These are phyloP conservation scores for Lactarius psammicola DNA, from an alignment of 768 basidiomycete species.

Conservation along the genomic window DNA sequence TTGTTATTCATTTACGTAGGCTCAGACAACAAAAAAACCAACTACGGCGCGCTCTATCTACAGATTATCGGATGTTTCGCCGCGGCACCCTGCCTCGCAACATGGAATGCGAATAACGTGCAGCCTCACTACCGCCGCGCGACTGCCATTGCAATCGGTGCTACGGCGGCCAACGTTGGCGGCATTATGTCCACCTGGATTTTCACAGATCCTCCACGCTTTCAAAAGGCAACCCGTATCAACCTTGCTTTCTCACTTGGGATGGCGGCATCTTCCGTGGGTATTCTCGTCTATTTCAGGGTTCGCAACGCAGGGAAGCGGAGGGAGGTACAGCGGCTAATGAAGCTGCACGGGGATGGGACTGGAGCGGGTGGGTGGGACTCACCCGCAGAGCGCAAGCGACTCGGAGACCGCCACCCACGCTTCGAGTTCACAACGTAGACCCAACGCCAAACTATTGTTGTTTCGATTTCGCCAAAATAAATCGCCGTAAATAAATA, in stretches of 20 bases:
- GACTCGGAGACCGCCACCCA: background rate
- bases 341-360: background rate
- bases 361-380: background rate
- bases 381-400: background rate
- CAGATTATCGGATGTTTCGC: background rate
- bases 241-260: background rate
- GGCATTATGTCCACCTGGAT: background rate
- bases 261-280: too few species aligned
- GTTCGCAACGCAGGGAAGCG: too few species aligned
- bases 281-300: too few species aligned
- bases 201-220: background rate
- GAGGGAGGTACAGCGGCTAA: too few species aligned
- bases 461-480: too few species aligned
- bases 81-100: background rate
- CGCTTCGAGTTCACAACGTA: too few species aligned
- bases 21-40: background rate
- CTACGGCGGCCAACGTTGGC: background rate
- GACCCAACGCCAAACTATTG: too few species aligned
- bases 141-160: background rate
- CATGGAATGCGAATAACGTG: background rate
- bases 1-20: background rate
- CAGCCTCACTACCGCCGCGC: conserved; percentile 1
- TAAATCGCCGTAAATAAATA: too few species aligned
- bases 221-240: background rate
- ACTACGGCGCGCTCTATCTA: background rate